Percentiles rank a stretch among this genome's conserved stretches.
These are phyloP conservation scores for Crithidia brevicula DNA, from an alignment of 208 protist genomes.

Conservation along the genomic window DNA sequence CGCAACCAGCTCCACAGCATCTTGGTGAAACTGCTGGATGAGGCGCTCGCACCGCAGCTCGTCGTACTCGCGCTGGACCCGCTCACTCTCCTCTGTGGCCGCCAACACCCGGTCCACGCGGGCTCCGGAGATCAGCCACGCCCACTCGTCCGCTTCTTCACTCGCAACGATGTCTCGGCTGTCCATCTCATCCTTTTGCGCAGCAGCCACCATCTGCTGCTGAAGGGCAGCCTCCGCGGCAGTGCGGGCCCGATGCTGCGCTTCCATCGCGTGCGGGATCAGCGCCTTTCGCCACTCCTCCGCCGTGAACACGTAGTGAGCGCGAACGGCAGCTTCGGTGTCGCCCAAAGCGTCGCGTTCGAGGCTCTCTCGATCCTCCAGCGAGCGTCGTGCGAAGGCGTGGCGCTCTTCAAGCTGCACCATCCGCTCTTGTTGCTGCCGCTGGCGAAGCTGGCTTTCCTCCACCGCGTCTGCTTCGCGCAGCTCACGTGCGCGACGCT, in stretches of 20 bases:
- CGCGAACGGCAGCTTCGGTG: slow-evolving; percentile 25
- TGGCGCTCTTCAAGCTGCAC: slow-evolving; percentile 18
- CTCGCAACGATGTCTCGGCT: neutral
- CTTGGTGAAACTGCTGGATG: slow-evolving; percentile 10
- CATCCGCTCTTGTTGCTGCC: slow-evolving; percentile 1
- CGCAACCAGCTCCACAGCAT: slow-evolving; percentile 19
- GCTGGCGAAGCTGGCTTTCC: slow-evolving; percentile 4
- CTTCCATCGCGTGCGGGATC: slow-evolving; percentile 15
- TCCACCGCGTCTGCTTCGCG: slow-evolving; percentile 1
- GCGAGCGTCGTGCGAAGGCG: slow-evolving; percentile 7
- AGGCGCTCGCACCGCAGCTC: slow-evolving; percentile 17
- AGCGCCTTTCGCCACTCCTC: slow-evolving; percentile 17
- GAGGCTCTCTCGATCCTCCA: slow-evolving; percentile 23
- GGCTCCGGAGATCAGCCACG: slow-evolving; percentile 30
- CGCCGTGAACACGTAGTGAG: slow-evolving; percentile 23
- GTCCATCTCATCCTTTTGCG: slow-evolving; percentile 8
- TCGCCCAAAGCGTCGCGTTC: slow-evolving; percentile 31
- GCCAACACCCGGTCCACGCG: slow-evolving; percentile 35
- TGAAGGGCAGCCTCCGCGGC: slow-evolving; percentile 10
- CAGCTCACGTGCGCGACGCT: neutral
- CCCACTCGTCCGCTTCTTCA: slow-evolving; percentile 26
- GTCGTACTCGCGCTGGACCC: slow-evolving; percentile 42
- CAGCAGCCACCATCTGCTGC: neutral
- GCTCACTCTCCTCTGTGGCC: slow-evolving; percentile 34
- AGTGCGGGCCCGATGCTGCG: neutral